phyloP scores from a whole-genome alignment of 148 eudicot species.

The Persicaria maculosa region DNA sequence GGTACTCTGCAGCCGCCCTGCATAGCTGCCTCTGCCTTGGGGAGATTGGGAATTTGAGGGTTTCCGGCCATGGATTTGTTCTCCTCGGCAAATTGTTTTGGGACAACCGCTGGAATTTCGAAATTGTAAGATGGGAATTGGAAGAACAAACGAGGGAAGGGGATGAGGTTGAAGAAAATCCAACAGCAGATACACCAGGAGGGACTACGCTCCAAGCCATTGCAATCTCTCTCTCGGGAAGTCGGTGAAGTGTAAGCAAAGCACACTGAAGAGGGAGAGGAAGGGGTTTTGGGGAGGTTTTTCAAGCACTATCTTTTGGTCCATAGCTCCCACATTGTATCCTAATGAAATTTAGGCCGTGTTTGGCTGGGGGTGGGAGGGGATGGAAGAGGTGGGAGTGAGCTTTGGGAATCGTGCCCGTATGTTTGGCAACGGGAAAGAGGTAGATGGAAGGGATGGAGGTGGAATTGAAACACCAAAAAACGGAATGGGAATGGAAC shows the following conservation, averaged over 20 bases:
- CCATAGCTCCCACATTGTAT: neutral
- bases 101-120: neutral
- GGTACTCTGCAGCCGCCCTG: conserved; percentile 69
- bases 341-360: neutral
- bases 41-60: neutral
- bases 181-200: conserved; percentile 11
- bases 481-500: too few species aligned
- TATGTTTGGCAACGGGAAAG: too few species aligned
- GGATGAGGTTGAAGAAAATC: neutral
- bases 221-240: conserved; percentile 3
- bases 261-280: neutral
- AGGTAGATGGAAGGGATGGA: too few species aligned
- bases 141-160: neutral
- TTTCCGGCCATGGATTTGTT: neutral
- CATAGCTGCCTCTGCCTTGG: conserved; percentile 27
- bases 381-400: too few species aligned
- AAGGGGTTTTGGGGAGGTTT: conserved; percentile 8
- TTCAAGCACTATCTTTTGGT: neutral
- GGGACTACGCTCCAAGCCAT: conserved; percentile 21
- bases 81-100: neutral
- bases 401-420: too few species aligned
- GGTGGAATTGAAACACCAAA: too few species aligned
- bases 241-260: neutral
- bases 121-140: neutral
- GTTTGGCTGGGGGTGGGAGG: too few species aligned